Percentiles rank a stretch among this genome's conserved stretches.
Conservation (phyloP, 257 asterid species). For the Plantago ovata region DNA sequence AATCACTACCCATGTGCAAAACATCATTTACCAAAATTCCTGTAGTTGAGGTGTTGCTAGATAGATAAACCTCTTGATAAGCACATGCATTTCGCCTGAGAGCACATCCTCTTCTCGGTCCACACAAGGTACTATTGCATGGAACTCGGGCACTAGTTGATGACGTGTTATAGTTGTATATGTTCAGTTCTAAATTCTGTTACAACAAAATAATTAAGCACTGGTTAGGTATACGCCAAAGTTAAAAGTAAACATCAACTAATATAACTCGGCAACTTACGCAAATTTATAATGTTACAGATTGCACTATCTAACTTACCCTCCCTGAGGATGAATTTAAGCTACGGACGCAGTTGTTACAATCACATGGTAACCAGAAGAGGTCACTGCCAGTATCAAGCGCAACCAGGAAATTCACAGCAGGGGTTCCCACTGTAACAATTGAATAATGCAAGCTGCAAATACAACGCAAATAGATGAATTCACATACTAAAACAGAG, state of each 20-base stretch:
- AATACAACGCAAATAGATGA: conserved; percentile 9
- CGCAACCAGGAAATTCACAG: conserved; percentile 62
- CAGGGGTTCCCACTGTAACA: conserved; percentile 80
- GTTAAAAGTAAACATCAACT: not conserved
- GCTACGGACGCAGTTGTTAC: conserved; percentile 52
- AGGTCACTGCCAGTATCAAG: conserved; percentile 98
- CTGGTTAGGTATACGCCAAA: not conserved
- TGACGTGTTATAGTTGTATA: conserved; percentile 69
- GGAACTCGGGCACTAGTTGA: conserved; percentile 58
- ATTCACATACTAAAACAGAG: not conserved
- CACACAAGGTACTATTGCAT: conserved; percentile 74
- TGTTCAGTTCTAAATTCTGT: conserved; percentile 69
- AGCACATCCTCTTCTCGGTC: conserved; percentile 52
- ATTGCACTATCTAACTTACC: conserved; percentile 30
- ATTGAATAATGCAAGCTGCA: conserved; percentile 89
- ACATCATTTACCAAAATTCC: conserved; percentile 90
- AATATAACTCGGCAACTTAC: not conserved
- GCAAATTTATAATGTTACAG: not conserved
- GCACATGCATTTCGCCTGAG: conserved; percentile 60
- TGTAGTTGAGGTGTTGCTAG: conserved; percentile 67
- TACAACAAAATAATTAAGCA: conserved; percentile 10
- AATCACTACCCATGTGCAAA: conserved; percentile 59
- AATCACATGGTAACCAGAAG: conserved; percentile 95
- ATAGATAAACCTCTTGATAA: conserved; percentile 71
- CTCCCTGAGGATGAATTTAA: conserved; percentile 41